phyloP scores from a whole-genome alignment of 2,329 filamentous ascomycete genomes.

The Aschersonia sp. region DNA sequence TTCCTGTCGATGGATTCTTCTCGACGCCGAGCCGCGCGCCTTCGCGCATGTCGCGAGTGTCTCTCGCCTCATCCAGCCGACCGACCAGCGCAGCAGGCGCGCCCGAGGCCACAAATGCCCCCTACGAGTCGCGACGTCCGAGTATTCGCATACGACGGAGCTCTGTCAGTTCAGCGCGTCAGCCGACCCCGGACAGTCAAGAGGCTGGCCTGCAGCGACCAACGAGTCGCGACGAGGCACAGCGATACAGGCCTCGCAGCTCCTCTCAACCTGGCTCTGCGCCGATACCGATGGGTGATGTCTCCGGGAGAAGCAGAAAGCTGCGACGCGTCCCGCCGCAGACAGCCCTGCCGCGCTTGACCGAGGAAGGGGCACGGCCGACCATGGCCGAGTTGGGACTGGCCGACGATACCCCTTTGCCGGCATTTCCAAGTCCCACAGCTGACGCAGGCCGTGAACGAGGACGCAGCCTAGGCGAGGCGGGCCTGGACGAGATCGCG shows the following conservation, averaged over 20 bases:
- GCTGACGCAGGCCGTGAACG: constrained; percentile 6
- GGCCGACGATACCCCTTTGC: constrained; percentile 3
- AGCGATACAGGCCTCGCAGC: constrained; percentile 16
- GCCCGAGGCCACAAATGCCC: background rate
- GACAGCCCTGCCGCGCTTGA: constrained; percentile 21
- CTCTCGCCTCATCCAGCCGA: constrained; percentile 2
- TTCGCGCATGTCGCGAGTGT: constrained; percentile 2
- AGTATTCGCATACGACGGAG: constrained; percentile 11
- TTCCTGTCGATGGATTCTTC: constrained; percentile 1
- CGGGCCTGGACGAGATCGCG: background rate
- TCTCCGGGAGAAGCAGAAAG: constrained; percentile 11
- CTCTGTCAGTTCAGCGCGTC: constrained; percentile 1
- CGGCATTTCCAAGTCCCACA: constrained; percentile 10
- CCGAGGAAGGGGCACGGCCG: constrained; percentile 22
- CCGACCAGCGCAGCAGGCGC: background rate
- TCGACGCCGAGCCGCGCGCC: background rate
- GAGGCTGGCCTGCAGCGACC: background rate
- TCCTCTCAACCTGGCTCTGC: constrained; percentile 19
- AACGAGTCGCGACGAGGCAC: background rate
- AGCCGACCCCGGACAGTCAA: background rate
- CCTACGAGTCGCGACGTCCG: constrained; percentile 6
- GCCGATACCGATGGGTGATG: constrained; percentile 8
- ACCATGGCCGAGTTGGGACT: constrained; percentile 18
- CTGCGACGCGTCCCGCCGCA: constrained; percentile 18
- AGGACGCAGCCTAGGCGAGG: constrained; percentile 1